Evolutionary conservation across 768 basidiomycete genomes (phyloP).

Genomic region (Crucibulum laeve): DNA sequence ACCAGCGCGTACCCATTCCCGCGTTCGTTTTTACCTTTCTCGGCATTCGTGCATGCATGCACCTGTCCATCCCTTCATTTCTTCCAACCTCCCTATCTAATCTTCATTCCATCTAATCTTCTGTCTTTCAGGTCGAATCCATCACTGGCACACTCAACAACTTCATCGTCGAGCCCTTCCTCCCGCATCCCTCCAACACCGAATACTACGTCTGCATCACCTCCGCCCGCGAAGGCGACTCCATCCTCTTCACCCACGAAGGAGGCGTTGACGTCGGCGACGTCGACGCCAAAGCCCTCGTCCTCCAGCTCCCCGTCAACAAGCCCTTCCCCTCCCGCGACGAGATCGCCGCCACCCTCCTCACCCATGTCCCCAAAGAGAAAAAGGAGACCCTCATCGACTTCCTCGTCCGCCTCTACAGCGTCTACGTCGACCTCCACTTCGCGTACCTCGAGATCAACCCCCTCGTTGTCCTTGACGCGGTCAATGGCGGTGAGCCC

Average conservation of each 20-base stretch:
- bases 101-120: conserved; percentile 11
- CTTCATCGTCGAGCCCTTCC: conserved; percentile 99
- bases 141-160: conserved; percentile 94
- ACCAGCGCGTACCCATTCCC: too few species aligned
- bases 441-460: conserved; percentile 99
- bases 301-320: conserved; percentile 76
- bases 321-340: conserved; percentile 80
- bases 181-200: conserved; percentile 88
- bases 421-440: conserved; percentile 97
- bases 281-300: conserved; percentile 95
- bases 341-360: conserved; percentile 68
- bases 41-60: too few species aligned
- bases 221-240: conserved; percentile 90
- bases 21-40: too few species aligned
- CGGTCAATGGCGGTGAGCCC: conserved; percentile 57
- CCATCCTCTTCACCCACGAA: conserved; percentile 97
- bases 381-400: conserved; percentile 93
- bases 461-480: conserved; percentile 93
- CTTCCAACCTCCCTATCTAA: neutral
- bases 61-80: neutral
- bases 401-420: conserved; percentile 93
- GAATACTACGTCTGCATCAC: conserved; percentile 99
- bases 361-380: conserved; percentile 74
- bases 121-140: conserved; percentile 68
- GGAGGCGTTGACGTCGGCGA: conserved; percentile 99